phyloP scores from a whole-genome alignment of 306 rosid species.

The Cucurbita argyrosperma region DNA sequence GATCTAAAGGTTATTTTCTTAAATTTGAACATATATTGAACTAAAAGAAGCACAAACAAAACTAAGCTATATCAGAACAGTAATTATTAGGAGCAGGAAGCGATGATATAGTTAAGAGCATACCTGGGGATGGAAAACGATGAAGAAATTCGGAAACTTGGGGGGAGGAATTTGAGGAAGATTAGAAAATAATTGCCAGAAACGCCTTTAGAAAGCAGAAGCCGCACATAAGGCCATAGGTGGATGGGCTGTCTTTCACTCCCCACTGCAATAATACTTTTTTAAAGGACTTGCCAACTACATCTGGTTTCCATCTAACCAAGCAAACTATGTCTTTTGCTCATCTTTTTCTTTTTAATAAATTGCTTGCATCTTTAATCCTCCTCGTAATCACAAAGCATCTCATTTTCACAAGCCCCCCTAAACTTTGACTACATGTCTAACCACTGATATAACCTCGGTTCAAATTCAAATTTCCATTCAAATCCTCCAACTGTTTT shows the following conservation, averaged over 20 bases:
- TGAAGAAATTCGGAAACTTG: conserved; percentile 19
- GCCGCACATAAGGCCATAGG: conserved; percentile 21
- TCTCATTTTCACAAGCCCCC: background rate
- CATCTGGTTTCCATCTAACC: conserved; percentile 37
- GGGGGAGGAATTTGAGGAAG: conserved; percentile 11
- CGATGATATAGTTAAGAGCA: background rate
- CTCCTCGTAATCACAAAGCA: conserved; percentile 17
- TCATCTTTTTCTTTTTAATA: conserved; percentile 15
- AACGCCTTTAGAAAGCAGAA: conserved; percentile 17
- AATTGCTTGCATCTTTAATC: conserved; percentile 8
- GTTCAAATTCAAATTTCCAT: too few species aligned
- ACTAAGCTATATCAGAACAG: background rate
- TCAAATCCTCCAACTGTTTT: too few species aligned
- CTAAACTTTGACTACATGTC: too few species aligned
- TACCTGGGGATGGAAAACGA: conserved; percentile 8
- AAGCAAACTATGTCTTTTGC: conserved; percentile 42
- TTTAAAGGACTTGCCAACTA: conserved; percentile 52
- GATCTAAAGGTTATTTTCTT: background rate
- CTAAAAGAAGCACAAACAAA: background rate
- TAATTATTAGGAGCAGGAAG: background rate
- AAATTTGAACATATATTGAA: background rate
- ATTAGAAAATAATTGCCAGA: conserved; percentile 7
- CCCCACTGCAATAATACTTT: conserved; percentile 10
- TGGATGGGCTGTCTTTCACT: conserved; percentile 27
- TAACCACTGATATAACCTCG: too few species aligned